Conservation (phyloP, 768 basidiomycete genomes). For the Panellus pusillus region DNA sequence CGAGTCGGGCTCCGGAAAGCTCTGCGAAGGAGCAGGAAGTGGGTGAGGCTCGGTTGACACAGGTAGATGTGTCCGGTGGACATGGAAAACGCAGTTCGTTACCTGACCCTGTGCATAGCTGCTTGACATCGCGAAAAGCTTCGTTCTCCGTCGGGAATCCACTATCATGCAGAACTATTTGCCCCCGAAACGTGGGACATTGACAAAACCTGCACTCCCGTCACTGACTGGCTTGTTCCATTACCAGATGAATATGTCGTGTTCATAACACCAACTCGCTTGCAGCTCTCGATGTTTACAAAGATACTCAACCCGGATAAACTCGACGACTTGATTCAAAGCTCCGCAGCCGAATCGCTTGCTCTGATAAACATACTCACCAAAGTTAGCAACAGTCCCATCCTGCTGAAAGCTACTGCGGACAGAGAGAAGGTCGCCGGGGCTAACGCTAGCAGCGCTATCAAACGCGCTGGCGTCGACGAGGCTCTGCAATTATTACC, state of each 20-base stretch:
- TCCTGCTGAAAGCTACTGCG: conserved; percentile 77
- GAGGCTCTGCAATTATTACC: conserved; percentile 69
- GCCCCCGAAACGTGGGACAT: conserved; percentile 81
- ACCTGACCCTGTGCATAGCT: conserved; percentile 45
- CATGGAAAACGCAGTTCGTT: background rate
- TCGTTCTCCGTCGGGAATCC: conserved; percentile 88
- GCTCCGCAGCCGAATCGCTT: conserved; percentile 74
- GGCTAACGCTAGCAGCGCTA: conserved; percentile 30
- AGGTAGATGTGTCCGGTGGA: conserved; percentile 44
- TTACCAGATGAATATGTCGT: conserved; percentile 92
- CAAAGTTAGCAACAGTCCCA: conserved; percentile 92
- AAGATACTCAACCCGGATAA: conserved; percentile 73
- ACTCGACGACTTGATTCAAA: conserved; percentile 66
- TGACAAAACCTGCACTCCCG: background rate
- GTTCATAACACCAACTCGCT: conserved; percentile 84
- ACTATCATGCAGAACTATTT: conserved; percentile 78
- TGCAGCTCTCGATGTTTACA: conserved; percentile 79
- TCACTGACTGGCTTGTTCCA: no score
- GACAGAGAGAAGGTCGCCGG: conserved; percentile 55
- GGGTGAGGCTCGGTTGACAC: conserved; percentile 74
- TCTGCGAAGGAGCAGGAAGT: conserved; percentile 69
- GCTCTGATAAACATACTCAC: conserved; percentile 78
- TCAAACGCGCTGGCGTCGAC: conserved; percentile 49
- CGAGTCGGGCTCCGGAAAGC: conserved; percentile 78
- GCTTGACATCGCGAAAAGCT: conserved; percentile 72